Conservation (phyloP, 2,329 filamentous ascomycete genomes). For the Volutella citrinella region DNA sequence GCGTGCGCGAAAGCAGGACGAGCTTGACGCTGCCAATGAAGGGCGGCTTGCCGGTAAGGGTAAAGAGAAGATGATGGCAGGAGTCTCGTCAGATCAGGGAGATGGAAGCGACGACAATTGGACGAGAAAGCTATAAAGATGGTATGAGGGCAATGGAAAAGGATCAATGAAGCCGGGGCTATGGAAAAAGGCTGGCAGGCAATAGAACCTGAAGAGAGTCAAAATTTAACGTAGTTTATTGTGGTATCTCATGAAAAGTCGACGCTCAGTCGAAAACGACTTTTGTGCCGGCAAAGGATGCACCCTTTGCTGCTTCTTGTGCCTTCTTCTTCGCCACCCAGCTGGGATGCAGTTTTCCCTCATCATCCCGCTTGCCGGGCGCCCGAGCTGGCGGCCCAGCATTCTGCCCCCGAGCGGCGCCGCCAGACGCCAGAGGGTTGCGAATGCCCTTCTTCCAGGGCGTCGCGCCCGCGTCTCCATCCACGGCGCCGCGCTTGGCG, state of each 20-base stretch:
- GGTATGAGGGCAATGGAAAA: no score
- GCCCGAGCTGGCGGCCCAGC: no score
- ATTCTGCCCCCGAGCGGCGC: no score
- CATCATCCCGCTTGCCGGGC: slow-evolving; percentile 41
- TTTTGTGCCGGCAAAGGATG: slow-evolving; percentile 54
- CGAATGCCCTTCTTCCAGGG: slow-evolving; percentile 54
- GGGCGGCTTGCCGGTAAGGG: slow-evolving; percentile 52
- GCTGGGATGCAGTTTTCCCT: slow-evolving; percentile 58
- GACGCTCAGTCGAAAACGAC: slow-evolving; percentile 52
- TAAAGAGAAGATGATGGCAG: no score
- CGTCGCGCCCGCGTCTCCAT: slow-evolving; percentile 36
- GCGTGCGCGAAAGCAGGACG: slow-evolving; percentile 53
- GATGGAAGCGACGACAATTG: not conserved
- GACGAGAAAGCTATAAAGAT: no score
- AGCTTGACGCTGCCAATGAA: slow-evolving; percentile 64
- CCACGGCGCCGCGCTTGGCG: slow-evolving; percentile 52
- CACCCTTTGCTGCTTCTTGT: slow-evolving; percentile 53
- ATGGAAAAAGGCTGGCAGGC: no score
- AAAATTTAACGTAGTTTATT: not conserved
- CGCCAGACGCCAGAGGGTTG: slow-evolving; percentile 35
- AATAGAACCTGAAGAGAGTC: no score
- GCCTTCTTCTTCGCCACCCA: slow-evolving; percentile 63
- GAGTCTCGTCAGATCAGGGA: slow-evolving; percentile 1
- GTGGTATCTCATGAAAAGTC: slow-evolving; percentile 14
- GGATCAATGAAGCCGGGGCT: no score